Evolutionary conservation across 371 early-diverging fungal genomes (phyloP).

Genomic region (Actinomortierella wolfii): DNA sequence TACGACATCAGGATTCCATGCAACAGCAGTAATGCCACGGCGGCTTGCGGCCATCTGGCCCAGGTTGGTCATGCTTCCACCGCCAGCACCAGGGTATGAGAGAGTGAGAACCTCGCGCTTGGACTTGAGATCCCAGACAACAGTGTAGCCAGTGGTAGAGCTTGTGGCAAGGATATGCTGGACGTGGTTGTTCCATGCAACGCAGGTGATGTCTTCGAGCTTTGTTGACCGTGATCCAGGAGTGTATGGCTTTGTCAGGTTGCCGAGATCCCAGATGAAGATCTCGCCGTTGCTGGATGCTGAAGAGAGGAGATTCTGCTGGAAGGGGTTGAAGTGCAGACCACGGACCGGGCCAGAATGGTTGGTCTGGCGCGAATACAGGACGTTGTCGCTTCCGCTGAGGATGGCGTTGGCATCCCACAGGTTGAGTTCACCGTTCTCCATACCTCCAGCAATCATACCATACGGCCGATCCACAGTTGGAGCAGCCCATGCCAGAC

Average conservation of each 20-base stretch:
- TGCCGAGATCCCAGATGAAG: conserved; percentile 93
- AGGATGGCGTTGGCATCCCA: conserved; percentile 88
- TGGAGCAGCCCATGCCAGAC: conserved; percentile 83
- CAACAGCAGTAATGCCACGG: conserved; percentile 82
- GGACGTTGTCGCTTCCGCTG: conserved; percentile 54
- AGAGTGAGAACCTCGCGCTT: conserved; percentile 87
- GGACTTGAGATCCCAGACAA: conserved; percentile 94
- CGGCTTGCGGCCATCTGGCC: conserved; percentile 52
- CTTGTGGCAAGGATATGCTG: conserved; percentile 93
- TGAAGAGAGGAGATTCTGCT: conserved; percentile 86
- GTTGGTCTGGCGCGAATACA: conserved; percentile 69
- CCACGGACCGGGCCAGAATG: conserved; percentile 92
- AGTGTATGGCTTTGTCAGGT: conserved; percentile 83
- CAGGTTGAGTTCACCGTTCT: conserved; percentile 89
- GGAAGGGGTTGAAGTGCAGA: conserved; percentile 90
- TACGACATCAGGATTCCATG: conserved; percentile 95
- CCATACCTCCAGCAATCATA: conserved; percentile 93
- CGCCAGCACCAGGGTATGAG: conserved; percentile 63
- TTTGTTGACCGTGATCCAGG: conserved; percentile 86
- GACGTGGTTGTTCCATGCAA: conserved; percentile 94
- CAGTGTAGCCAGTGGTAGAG: conserved; percentile 89
- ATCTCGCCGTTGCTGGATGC: conserved; percentile 93
- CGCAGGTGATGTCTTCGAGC: conserved; percentile 85
- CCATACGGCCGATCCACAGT: conserved; percentile 70
- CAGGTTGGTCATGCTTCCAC: conserved; percentile 50